Conservation (phyloP, 2,329 filamentous ascomycete species). For the Sarocladium brachiariae region DNA sequence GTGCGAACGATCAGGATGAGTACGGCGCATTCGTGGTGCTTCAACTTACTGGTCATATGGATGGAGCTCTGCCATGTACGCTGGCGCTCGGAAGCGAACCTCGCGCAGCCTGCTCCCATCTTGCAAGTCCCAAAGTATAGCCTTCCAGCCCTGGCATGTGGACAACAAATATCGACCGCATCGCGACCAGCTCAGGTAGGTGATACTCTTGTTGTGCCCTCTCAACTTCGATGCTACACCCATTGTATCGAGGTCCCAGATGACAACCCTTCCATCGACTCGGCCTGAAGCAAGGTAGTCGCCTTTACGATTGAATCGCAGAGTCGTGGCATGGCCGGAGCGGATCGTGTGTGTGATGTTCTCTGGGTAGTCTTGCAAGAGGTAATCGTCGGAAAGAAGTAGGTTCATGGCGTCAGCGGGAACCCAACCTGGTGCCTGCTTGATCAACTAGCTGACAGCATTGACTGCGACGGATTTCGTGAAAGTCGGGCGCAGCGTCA, state of each 20-base stretch:
- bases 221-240: constrained; percentile 90
- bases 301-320: constrained; percentile 88
- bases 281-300: constrained; percentile 92
- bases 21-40: background rate
- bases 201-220: constrained; percentile 89
- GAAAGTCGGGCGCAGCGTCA: background rate
- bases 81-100: constrained; percentile 84
- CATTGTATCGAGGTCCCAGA: constrained; percentile 97
- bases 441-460: constrained; percentile 3
- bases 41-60: constrained; percentile 70
- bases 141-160: constrained; percentile 93
- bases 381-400: constrained; percentile 54
- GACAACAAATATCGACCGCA: constrained; percentile 88
- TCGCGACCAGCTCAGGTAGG: constrained; percentile 90
- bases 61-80: constrained; percentile 94
- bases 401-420: constrained; percentile 43
- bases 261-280: constrained; percentile 87
- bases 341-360: constrained; percentile 82
- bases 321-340: constrained; percentile 56
- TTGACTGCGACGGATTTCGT: background rate
- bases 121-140: constrained; percentile 86
- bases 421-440: constrained; percentile 2
- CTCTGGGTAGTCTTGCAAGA: constrained; percentile 79
- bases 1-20: background rate
- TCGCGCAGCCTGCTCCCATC: constrained; percentile 66